Conservation (phyloP, 306 rosid species). For the Gleditsia sinensis region DNA sequence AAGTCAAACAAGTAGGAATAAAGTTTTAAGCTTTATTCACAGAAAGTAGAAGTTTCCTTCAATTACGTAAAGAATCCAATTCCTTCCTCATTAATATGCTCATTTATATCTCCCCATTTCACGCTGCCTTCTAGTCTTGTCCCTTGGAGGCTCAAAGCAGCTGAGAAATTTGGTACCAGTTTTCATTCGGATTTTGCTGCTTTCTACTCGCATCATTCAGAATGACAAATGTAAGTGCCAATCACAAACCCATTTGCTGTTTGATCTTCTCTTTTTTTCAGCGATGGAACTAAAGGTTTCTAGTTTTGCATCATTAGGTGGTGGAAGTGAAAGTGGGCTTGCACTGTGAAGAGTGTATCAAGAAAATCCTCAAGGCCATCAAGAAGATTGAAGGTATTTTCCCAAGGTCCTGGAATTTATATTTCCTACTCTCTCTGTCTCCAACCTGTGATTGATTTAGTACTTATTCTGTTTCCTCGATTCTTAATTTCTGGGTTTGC, state of each 20-base stretch:
- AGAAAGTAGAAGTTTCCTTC: slow-evolving; percentile 31
- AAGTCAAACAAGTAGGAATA: slow-evolving; percentile 43
- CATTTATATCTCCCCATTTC: slow-evolving; percentile 21
- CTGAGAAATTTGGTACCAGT: background rate
- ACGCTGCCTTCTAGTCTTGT: background rate
- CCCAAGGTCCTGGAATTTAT: background rate
- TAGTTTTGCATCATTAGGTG: slow-evolving; percentile 43
- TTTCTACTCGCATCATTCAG: background rate
- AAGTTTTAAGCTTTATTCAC: slow-evolving; percentile 27
- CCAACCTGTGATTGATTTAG: background rate
- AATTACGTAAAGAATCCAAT: slow-evolving; percentile 55
- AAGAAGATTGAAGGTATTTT: slow-evolving; percentile 77
- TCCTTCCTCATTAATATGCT: slow-evolving; percentile 22
- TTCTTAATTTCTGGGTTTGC: background rate
- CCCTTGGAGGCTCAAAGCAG: background rate
- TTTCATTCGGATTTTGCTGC: background rate
- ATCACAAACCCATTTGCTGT: background rate
- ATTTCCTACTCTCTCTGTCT: background rate
- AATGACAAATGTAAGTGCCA: slow-evolving; percentile 59
- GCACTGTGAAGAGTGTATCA: slow-evolving; percentile 87
- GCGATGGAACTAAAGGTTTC: slow-evolving; percentile 9
- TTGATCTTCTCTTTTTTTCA: background rate
- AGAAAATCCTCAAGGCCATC: slow-evolving; percentile 83
- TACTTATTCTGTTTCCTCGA: background rate
- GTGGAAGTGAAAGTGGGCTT: slow-evolving; percentile 88